A percentile compares a stretch with the other conserved stretches of the same genome.
Conservation (phyloP, 345 rosid species). For the Luvunga scandens region DNA sequence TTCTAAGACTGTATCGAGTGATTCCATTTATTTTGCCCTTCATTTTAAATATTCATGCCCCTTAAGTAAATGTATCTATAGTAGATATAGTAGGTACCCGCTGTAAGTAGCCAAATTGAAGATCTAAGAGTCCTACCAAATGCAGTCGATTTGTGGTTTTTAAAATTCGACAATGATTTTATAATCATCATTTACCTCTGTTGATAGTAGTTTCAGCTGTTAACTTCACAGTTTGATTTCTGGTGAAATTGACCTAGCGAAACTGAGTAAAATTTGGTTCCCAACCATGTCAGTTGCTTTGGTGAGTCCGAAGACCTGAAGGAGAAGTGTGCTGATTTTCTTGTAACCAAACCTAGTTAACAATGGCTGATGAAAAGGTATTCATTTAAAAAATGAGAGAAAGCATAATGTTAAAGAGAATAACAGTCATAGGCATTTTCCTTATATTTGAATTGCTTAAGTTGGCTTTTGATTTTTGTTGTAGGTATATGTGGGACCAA, state of each 20-base stretch:
- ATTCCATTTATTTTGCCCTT: neutral
- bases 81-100: neutral
- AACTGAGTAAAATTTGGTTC: neutral
- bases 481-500: neutral
- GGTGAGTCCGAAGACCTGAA: neutral
- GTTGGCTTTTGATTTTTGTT: neutral
- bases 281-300: neutral
- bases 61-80: neutral
- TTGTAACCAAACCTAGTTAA: neutral
- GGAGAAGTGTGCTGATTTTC: neutral
- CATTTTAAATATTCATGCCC: neutral
- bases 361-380: neutral
- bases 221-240: neutral
- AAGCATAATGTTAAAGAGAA: neutral
- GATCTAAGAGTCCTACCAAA: neutral
- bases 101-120: neutral
- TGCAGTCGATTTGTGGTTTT: neutral
- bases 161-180: neutral
- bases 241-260: neutral
- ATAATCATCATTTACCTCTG: neutral
- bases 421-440: neutral
- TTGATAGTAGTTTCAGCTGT: neutral
- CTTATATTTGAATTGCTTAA: neutral
- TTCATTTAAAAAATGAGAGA: neutral
- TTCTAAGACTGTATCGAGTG: neutral